A percentile compares a stretch with the other conserved stretches of the same genome.
Evolutionary conservation across 73 alveolate genomes (phyloP).

Genomic region (Halteria grandinella): DNA sequence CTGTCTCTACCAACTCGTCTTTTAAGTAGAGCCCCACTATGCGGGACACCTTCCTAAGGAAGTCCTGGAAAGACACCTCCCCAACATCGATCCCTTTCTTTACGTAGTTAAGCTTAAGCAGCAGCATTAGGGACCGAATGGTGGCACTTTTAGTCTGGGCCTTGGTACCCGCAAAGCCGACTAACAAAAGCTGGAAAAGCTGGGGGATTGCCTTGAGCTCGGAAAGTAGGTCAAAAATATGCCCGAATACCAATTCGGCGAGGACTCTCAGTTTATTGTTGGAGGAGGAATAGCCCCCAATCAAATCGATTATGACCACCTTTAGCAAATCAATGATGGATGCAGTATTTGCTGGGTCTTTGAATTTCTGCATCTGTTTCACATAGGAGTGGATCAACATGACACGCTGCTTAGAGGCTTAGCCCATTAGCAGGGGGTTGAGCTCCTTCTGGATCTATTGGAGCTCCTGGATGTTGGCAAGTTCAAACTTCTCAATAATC

Average conservation of each 20-base stretch:
- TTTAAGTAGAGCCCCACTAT: conserved; percentile 46
- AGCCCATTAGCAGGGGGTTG: conserved; percentile 9
- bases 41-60: conserved; percentile 47
- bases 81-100: conserved; percentile 19
- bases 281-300: conserved; percentile 37
- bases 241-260: conserved; percentile 39
- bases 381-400: conserved; percentile 4
- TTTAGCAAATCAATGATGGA: conserved; percentile 9
- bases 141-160: conserved; percentile 59
- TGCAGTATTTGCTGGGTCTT: neutral
- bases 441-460: conserved; percentile 22
- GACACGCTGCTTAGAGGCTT: conserved; percentile 24
- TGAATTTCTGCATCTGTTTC: conserved; percentile 13
- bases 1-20: conserved; percentile 41
- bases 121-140: conserved; percentile 24
- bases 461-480: neutral
- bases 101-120: conserved; percentile 16
- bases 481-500: conserved; percentile 35
- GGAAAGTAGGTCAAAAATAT: conserved; percentile 18
- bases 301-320: conserved; percentile 50
- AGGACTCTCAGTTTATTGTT: conserved; percentile 46
- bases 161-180: conserved; percentile 65
- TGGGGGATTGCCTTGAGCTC: conserved; percentile 22
- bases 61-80: conserved; percentile 44
- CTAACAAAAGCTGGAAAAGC: conserved; percentile 51